These are phyloP conservation scores for Obba rivulosa DNA, from an alignment of 768 basidiomycete species.

Conservation along the genomic window DNA sequence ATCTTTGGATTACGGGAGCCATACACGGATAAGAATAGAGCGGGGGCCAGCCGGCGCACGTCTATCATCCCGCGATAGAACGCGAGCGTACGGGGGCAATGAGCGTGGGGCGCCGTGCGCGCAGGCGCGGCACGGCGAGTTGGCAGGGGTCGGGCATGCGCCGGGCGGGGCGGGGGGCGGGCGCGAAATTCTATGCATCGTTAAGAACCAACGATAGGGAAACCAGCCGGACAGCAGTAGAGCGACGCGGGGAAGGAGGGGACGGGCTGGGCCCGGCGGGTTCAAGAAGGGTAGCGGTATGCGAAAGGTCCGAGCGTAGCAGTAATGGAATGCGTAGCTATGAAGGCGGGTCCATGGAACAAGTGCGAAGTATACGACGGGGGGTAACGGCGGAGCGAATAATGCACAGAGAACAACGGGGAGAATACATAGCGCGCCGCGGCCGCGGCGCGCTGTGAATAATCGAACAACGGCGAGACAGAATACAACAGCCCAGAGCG, in stretches of 20 bases:
- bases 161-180: background rate
- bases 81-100: background rate
- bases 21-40: background rate
- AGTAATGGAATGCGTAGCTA: conserved; percentile 2
- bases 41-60: background rate
- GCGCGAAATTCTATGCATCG: background rate
- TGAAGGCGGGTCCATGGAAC: conserved; percentile 1
- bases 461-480: conserved; percentile 4
- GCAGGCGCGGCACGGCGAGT: conserved; percentile 5
- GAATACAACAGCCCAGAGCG: background rate
- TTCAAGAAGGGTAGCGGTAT: conserved; percentile 3
- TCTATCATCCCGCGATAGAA: background rate
- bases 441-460: background rate
- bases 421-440: conserved; percentile 4
- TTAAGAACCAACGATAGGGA: background rate
- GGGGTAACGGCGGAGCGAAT: conserved; percentile 4
- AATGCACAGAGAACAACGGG: conserved; percentile 5
- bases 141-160: background rate
- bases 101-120: conserved; percentile 2
- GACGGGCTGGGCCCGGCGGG: conserved; percentile 5
- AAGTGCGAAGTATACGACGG: background rate
- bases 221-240: background rate
- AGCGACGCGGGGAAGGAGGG: background rate
- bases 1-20: too few species aligned
- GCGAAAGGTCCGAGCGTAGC: conserved; percentile 3